Evolutionary conservation across 2,329 filamentous ascomycete genomes (phyloP), one percentile per base, ranked within the genome.

Genomic region (Chaetoscypha palmicola): DNA sequence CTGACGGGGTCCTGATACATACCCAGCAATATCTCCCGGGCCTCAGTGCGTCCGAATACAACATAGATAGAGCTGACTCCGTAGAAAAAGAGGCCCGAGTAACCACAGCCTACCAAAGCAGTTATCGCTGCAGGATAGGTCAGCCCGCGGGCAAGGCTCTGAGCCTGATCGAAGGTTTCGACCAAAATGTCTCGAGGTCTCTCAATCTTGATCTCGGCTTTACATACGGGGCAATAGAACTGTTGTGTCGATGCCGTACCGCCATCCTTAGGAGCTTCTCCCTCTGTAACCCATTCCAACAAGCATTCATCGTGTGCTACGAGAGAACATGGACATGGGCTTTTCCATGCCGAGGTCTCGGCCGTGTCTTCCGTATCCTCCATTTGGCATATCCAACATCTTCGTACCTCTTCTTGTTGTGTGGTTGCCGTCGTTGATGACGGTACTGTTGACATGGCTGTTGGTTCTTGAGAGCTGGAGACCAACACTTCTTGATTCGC

Each of bases 301-400:
- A 97, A 74, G 62, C 90, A 95, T 48, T 80, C 77, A 63, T 97
- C 89, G 62, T 98, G 92, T 1, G 90, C 92, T 44, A 86, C 86
- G 30, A 98, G 73, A 10, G 86, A 89, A 66, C 92, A 98, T 0
- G 83, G 84, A 62, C 92, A 98, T 1, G 92, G 90, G 43, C 84
- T 86, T 34, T 87, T 81, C 91, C 92, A 98, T 43, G 69, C 64
- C 35, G 66, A 62, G 14, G 59, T 58, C 3, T 73, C 69, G 7
- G 70, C 58, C 16, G 67, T 63, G 38, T 62, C 60, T 30, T 77
- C 71, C 20, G 68, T 67, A 50, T 79, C 68, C 38, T 77, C 77
- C 50, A 69, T 71, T 22, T 81, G 69, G 59, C 79, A 83, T 56
- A 83, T 78, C 65, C 79, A 83, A 68, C 79, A 83, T 57, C 68